These are phyloP conservation scores for Candida manassasensis DNA, from an alignment of 805 yeast genomes.

Conservation along the genomic window DNA sequence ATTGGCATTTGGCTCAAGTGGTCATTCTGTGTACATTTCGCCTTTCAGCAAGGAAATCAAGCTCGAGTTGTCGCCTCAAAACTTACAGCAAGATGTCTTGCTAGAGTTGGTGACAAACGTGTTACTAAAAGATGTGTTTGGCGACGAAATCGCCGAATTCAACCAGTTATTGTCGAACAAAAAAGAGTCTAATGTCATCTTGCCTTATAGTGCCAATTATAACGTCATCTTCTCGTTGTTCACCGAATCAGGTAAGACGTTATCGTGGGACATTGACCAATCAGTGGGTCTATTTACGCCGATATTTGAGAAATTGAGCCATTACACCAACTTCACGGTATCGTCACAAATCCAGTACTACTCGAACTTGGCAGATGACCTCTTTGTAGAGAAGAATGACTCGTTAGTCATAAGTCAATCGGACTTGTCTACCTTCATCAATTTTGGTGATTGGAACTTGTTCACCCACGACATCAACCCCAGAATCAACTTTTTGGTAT, in stretches of 20 bases:
- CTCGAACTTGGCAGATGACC: constrained; percentile 35
- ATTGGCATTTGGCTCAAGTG: constrained; percentile 7
- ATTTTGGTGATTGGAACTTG: constrained; percentile 80
- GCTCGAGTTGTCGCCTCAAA: constrained; percentile 23
- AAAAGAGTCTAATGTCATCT: constrained; percentile 29
- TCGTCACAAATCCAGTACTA: constrained; percentile 77
- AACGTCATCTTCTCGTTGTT: constrained; percentile 75
- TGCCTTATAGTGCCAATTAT: constrained; percentile 59
- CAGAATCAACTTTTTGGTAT: constrained; percentile 64
- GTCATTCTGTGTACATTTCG: constrained; percentile 22
- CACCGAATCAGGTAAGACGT: constrained; percentile 61
- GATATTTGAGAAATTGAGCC: constrained; percentile 46
- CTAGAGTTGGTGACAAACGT: constrained; percentile 15
- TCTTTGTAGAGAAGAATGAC: constrained; percentile 18
- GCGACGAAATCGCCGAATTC: constrained; percentile 31
- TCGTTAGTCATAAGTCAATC: constrained; percentile 37
- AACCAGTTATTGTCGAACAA: constrained; percentile 4
- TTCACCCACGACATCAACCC: constrained; percentile 58
- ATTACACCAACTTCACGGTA: constrained; percentile 65
- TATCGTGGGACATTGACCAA: constrained; percentile 68
- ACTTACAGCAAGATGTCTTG: constrained; percentile 32
- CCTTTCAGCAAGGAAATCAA: constrained; percentile 32
- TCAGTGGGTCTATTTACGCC: constrained; percentile 53
- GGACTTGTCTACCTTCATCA: constrained; percentile 72
- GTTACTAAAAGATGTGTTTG: constrained; percentile 37